phyloP scores from a whole-genome alignment of 345 rosid species.

The Citrus trifoliata region DNA sequence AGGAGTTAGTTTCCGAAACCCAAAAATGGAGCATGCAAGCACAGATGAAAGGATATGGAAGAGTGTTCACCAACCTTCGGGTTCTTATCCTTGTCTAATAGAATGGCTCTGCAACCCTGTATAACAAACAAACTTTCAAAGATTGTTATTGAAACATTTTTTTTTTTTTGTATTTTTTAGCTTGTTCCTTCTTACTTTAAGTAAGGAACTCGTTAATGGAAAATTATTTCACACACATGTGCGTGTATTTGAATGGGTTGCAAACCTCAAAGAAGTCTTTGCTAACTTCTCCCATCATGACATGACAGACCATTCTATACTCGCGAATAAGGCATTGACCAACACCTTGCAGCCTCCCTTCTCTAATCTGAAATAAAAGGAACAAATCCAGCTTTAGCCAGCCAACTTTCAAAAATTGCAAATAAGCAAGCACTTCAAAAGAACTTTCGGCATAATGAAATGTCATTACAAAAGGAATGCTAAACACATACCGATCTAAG shows the following conservation, averaged over 20 bases:
- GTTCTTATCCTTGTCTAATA: slow-evolving; percentile 79
- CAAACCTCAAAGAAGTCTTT: slow-evolving; percentile 84
- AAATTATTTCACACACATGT: too few relatives aligned
- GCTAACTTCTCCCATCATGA: slow-evolving; percentile 75
- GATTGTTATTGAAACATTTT: too few relatives aligned
- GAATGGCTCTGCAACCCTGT: slow-evolving; percentile 95
- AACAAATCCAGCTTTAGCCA: slow-evolving; percentile 11
- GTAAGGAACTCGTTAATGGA: too few relatives aligned
- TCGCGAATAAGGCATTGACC: slow-evolving; percentile 81
- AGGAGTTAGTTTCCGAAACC: neutral
- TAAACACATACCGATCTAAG: slow-evolving; percentile 62
- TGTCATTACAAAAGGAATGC: neutral
- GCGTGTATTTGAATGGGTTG: neutral
- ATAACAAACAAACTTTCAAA: neutral
- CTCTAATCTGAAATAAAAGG: slow-evolving; percentile 67
- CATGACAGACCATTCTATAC: slow-evolving; percentile 83
- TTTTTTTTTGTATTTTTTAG: too few relatives aligned
- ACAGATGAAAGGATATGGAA: neutral
- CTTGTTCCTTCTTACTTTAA: too few relatives aligned
- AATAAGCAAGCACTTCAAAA: neutral
- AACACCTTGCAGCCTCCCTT: slow-evolving; percentile 80
- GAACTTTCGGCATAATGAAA: neutral
- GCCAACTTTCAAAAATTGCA: neutral
- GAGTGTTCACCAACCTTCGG: slow-evolving; percentile 52
- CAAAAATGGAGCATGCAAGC: neutral